Base-by-base conservation (phyloP, 495 filamentous ascomycete genomes). In the Xylaria nigripes region DNA sequence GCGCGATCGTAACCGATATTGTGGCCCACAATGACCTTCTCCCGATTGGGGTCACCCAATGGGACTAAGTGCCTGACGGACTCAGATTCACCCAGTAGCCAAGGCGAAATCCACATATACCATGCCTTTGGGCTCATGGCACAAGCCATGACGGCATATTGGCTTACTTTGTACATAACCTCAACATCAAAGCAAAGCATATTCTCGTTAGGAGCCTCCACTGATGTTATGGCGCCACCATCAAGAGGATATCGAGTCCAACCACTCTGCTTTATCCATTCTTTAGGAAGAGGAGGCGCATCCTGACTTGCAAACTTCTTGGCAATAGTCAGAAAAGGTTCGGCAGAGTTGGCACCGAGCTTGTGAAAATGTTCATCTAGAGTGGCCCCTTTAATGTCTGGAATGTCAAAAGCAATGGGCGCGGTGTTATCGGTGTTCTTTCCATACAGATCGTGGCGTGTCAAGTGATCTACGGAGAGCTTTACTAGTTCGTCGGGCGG, bases 101-200 rank as follows among this genome's bases (percentile, higher is more conserved):
- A 99, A 0, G 93, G 93, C 19, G 91, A 96, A 48, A 99, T 68
- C 93, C 93, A 99, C 1, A 86, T 87, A 72, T 97, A 99, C 93
- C 93, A 99, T 21, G 87, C 82, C 13, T 82, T 88, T 10, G 87
- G 83, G 56, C 87, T 87, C 45, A 83, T 86, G 9, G 93, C 93
- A 58, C 90, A 96, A 32, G 93, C 93, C 93, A 99, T 97, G 38
- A 94, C 87, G 6, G 93, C 90, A 69, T 86, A 97, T 0, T 86
- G 81, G 61, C 84, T 88, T 62, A 90, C 81, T 61, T 94, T 95
- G 74, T 85, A 99, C 84, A 99, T 85, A 44, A 96, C 91, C 70
- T 99, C 93, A 12, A 90, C 93, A 69, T 99, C 93, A 64, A 99
- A 99, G 25, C 84, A 87, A 38, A 99, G 70, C 80, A 89, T 83